Evolutionary conservation across 768 basidiomycete genomes (phyloP).

Genomic region (Dictyophora rubrovolvata): DNA sequence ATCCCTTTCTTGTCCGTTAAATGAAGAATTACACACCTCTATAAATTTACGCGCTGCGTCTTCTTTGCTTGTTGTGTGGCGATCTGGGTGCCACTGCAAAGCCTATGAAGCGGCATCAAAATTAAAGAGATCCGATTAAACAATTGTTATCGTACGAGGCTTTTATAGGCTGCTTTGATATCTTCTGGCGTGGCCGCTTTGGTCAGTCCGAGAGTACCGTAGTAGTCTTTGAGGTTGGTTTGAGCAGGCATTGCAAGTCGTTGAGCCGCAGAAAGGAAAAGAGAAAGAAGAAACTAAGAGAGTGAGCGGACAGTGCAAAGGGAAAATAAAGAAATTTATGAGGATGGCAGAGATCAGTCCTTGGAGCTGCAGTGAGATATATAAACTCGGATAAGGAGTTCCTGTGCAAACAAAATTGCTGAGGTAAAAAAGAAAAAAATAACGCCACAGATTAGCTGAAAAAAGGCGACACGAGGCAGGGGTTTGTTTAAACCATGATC

Average conservation of each 20-base stretch:
- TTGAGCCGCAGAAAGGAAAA: constrained; percentile 2
- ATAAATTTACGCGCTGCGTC: constrained; percentile 45
- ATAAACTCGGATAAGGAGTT: too few species aligned
- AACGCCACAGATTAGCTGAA: neutral
- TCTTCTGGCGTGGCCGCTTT: constrained; percentile 38
- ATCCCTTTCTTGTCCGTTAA: too few species aligned
- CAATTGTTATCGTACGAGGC: constrained; percentile 34
- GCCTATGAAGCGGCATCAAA: constrained; percentile 26
- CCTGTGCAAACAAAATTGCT: too few species aligned
- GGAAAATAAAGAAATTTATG: neutral
- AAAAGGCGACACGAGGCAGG: neutral
- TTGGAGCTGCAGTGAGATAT: too few species aligned
- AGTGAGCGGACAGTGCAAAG: neutral
- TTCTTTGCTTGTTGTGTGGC: constrained; percentile 42
- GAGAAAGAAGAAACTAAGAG: neutral
- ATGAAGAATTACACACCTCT: constrained; percentile 31
- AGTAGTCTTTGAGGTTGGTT: constrained; percentile 8
- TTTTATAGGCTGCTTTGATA: constrained; percentile 53
- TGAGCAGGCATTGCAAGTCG: constrained; percentile 5
- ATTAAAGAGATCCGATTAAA: constrained; percentile 14
- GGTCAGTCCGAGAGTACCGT: constrained; percentile 30
- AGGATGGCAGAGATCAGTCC: neutral
- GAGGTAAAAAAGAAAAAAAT: neutral
- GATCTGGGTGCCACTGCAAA: constrained; percentile 61
- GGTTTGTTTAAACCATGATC: neutral